Evolutionary conservation across 148 eudicot species (phyloP).

Genomic region (Rhododendron mucronatum): DNA sequence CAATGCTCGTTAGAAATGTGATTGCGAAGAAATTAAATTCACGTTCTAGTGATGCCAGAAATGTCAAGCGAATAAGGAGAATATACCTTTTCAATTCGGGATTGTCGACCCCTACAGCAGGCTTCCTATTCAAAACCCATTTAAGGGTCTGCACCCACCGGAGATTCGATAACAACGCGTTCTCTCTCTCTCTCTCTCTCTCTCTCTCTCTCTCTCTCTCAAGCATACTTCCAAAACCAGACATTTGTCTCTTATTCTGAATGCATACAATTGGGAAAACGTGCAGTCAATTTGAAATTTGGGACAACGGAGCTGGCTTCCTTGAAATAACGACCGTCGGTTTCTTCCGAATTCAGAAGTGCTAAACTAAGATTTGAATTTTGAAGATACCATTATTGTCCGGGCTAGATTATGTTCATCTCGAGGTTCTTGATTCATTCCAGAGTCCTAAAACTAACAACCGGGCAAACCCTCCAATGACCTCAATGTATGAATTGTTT

Average conservation of each 20-base stretch:
- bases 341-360: no score
- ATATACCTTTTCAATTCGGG: background rate
- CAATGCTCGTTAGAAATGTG: background rate
- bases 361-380: background rate
- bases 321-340: no score
- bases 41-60: background rate
- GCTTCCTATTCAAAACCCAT: no score
- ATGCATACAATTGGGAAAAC: no score
- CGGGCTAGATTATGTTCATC: no score
- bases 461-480: background rate
- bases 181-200: background rate
- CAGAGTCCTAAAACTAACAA: background rate
- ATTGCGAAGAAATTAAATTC: background rate
- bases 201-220: background rate
- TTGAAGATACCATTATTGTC: no score
- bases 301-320: no score
- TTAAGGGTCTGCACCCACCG: background rate
- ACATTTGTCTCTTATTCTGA: no score
- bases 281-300: background rate
- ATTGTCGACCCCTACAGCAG: background rate
- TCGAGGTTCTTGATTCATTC: no score
- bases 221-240: background rate
- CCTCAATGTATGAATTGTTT: background rate
- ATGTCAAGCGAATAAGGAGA: background rate
- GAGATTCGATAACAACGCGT: background rate